Evolutionary conservation across 768 basidiomycete genomes (phyloP), one percentile per base, ranked within the genome.

Genomic region (Tulasnella sp.): DNA sequence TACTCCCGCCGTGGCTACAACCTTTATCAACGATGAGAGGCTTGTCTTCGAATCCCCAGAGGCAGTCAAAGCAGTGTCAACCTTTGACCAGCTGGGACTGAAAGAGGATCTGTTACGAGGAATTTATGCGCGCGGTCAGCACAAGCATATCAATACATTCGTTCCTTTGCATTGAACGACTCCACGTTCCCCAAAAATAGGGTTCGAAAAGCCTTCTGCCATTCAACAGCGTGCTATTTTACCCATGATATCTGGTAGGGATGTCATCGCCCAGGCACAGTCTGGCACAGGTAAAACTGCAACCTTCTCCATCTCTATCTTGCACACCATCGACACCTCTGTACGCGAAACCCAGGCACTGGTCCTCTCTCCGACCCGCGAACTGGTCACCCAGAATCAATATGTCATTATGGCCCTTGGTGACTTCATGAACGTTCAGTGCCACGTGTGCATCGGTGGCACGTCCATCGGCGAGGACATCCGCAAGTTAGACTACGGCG

Each of bases 211-310:
- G 68, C 95, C 95, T 23, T 98, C 95, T 63, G 94, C 95, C 63
- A 97, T 99, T 69, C 95, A 99, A 24, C 92, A 96, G 74, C 86
- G 94, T 65, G 95, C 95, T 51, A 97, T 99, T 73, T 77, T 95
- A 61, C 95, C 95, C 53, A 95, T 99, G 70, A 89, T 84, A 51
- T 87, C 90, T 76, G 90, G 90, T 27, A 85, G 94, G 65, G 95
- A 98, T 79, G 95, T 97, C 62, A 97, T 99, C 71, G 95, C 95
- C 34, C 95, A 97, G 76, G 95, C 95, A 44, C 95, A 98, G 76
- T 96, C 94, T 32, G 95, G 95, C 71, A 97, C 95, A 38, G 95
- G 95, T 80, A 99, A 98, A 89, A 99, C 95, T 9, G 95, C 95
- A 4, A 96, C 95, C 19, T 97, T 97, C 76, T 94, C 93, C 66